Evolutionary conservation across 2,329 filamentous ascomycete genomes (phyloP), one percentile per base, ranked within the genome.

Genomic region (Scedosporium apiospermum): DNA sequence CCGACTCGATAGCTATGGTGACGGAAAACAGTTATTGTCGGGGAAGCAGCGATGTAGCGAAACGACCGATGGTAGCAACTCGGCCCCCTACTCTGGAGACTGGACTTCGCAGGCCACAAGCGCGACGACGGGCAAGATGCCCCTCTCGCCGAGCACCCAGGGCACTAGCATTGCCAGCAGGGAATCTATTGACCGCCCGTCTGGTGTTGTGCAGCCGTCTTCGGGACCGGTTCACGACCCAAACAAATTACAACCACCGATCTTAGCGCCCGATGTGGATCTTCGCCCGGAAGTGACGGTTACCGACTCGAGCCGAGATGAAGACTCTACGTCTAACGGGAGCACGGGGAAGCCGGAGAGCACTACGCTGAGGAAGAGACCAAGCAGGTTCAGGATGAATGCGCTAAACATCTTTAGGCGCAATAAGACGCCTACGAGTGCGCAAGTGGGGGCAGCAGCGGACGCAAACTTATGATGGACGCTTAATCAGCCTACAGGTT

Each of bases 151-250:
- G 2, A 87, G 84, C 69, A 88, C 85, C 2, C 80, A 85, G 68
- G 85, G 84, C 46, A 88, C 85, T 18, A 88, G 85, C 71, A 84
- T 88, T 65, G 80, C 85, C 66, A 87, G 84, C 72, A 78, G 79
- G 62, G 82, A 85, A 53, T 85, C 83, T 6, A 69, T 80, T 62
- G 83, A 85, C 57, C 78, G 78, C 61, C 69, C 65, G 57, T 34
- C 71, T 6, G 26, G 58, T 38, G 21, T 38, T 16, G 14, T 30
- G 71, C 69, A 16, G 74, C 76, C 59, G 73, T 76, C 62, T 65
- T 30, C 65, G 67, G 16, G 63, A 62, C 3, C 16, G 18, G 41
- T 34, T 21, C 27, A 26, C 18, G 38, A 26, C n/a, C 9, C 6
- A 3, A 49, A 41, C 58, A 60, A 60, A 21, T 10, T 44, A 6